Base-by-base conservation (phyloP, 345 rosid genomes). In the Eucalyptus erythrocorys region DNA sequence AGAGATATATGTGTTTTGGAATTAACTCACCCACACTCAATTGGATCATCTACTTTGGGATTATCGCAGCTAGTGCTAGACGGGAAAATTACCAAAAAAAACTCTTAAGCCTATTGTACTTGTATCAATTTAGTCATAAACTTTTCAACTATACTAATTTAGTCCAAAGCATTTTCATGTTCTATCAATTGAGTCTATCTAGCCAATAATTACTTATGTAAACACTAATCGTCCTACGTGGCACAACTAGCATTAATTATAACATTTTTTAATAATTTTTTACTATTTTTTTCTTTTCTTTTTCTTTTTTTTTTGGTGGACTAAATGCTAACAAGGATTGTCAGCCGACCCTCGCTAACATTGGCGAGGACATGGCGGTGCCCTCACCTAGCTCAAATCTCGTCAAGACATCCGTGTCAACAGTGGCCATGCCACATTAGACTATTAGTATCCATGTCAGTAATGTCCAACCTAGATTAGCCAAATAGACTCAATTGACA, bases 281-380 rank as follows among this genome's bases (percentile, higher is more conserved):
- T 51, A 19, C 55, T 51, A 19, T 51, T 19, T 48, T 48, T 55
- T 55, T 24, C 10, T 51, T 51, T 53, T 21, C 3, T 19, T 51
- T 51, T 51, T 4, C 3, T 3, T 47, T 47, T 22, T 7, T 19
- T 51, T 7, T 51, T 51, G 24, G 12, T 10, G 61, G 6, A 55
- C 61, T 24, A 0, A 55, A 55, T 24, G 30, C 30, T 10, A 55
- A 55, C 3, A 55, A 9, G 30, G 61, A 24, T 55, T 55, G 6
- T 55, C 57, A 0, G 2, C 2, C 0, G 0, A 19, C 24, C 57
- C 57, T 19, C 5, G 0, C 57, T 21, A 24, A 24, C 61, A 24
- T 24, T 24, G 13, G 12, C 6, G 30, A 55, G 61, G 1, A 6
- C 61, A 10, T 55, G 0, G 3, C 11, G 1, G 57, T 55, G 30